Conservation (phyloP, 805 yeast genomes). For the Candida argentea region DNA sequence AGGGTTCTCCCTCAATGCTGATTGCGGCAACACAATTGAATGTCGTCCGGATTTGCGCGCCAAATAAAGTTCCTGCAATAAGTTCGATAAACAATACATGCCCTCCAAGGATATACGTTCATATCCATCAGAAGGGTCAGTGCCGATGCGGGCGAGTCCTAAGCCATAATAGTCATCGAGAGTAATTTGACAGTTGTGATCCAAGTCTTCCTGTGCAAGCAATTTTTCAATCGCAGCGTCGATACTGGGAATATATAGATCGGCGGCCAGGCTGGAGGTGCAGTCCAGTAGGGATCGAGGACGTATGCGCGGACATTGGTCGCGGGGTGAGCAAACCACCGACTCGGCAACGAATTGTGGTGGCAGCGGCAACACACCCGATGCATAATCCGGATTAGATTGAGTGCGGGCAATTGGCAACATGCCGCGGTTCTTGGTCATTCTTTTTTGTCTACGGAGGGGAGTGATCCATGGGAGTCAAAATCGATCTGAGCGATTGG, state of each 20-base stretch:
- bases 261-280: too few relatives aligned
- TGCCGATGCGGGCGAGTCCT: slow-evolving; percentile 67
- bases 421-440: too few relatives aligned
- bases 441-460: too few relatives aligned
- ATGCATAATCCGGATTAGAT: too few relatives aligned
- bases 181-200: slow-evolving; percentile 73
- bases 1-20: slow-evolving; percentile 78
- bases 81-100: slow-evolving; percentile 78
- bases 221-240: slow-evolving; percentile 62
- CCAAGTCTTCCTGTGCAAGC: slow-evolving; percentile 74
- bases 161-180: slow-evolving; percentile 82
- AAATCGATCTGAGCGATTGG: too few relatives aligned
- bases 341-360: too few relatives aligned
- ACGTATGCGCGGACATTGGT: too few relatives aligned
- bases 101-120: slow-evolving; percentile 69
- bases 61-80: slow-evolving; percentile 80
- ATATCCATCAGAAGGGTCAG: slow-evolving; percentile 78
- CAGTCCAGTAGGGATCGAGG: too few relatives aligned
- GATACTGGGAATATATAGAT: slow-evolving; percentile 68
- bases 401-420: too few relatives aligned
- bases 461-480: too few relatives aligned
- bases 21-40: slow-evolving; percentile 73
- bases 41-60: slow-evolving; percentile 75
- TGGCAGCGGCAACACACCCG: too few relatives aligned
- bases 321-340: too few relatives aligned